phyloP scores from a whole-genome alignment of 768 basidiomycete genomes.

The Neoboletus brunneissimus region DNA sequence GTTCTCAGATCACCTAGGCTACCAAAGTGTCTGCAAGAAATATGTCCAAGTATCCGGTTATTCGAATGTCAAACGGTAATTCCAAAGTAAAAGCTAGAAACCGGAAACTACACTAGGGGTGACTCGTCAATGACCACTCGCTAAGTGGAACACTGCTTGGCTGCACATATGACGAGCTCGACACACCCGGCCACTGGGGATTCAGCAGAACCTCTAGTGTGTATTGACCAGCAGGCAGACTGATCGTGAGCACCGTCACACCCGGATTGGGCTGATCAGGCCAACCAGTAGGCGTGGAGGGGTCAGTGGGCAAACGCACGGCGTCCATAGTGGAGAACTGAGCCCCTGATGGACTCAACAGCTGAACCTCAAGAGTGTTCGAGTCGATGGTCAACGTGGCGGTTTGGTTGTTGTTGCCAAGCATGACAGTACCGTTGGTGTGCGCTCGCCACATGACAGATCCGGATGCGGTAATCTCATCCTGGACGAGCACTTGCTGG shows the following conservation, averaged over 20 bases:
- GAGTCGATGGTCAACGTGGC: constrained; percentile 76
- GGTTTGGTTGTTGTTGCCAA: constrained; percentile 52
- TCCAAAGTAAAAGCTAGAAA: neutral
- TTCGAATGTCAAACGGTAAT: neutral
- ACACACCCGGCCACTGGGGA: constrained; percentile 85
- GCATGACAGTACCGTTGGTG: constrained; percentile 83
- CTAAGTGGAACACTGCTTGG: constrained; percentile 70
- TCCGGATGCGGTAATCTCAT: constrained; percentile 69
- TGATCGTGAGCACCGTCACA: constrained; percentile 78
- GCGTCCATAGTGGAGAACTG: constrained; percentile 56
- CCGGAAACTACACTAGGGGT: constrained; percentile 35
- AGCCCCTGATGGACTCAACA: constrained; percentile 66
- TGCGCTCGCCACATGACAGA: constrained; percentile 89
- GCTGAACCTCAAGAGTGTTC: constrained; percentile 59
- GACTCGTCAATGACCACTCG: constrained; percentile 77
- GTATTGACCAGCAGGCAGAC: constrained; percentile 61
- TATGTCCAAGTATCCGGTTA: neutral
- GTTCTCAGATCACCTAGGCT: neutral
- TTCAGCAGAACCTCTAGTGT: constrained; percentile 84
- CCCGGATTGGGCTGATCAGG: constrained; percentile 74
- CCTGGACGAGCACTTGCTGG: constrained; percentile 87
- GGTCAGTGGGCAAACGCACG: constrained; percentile 57
- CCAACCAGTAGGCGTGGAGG: constrained; percentile 53
- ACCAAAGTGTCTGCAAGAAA: constrained; percentile 10
- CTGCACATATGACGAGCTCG: constrained; percentile 56